Evolutionary conservation across 768 basidiomycete genomes (phyloP), one percentile per base, ranked within the genome.

Genomic region (Suillus cothurnatus): DNA sequence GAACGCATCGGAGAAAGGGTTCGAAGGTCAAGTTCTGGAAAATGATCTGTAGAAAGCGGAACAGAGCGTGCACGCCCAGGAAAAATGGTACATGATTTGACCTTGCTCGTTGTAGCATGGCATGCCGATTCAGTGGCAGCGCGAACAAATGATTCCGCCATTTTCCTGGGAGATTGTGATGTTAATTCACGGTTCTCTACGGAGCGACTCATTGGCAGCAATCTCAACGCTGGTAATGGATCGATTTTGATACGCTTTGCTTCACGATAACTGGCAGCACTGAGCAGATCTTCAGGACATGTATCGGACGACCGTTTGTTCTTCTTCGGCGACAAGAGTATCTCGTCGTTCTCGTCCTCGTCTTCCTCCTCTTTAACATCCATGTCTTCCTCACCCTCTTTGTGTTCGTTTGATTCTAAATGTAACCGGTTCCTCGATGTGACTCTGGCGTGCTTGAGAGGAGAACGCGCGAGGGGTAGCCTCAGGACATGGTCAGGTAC

Each of bases 391-490:
- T 53, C 59, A 0, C 58, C 59, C 38, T 45, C 61, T 19, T 38
- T 57, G 38, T 59, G 50, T 63, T 32, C 55, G 2, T 15, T 28
- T 52, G 49, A 53, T 15, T 60, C 59, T 45, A 50, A 53, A 41
- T 23, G 23, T 9, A 21, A 63, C 31, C 57, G 12, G 6, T 34
- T 31, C 61, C 55, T 50, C 6, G 55, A 63, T 15, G 80, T 73
- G 61, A 70, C 80, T 58, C 81, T 79, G 59, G 86, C 86, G 70
- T 80, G 77, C 72, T 87, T 87, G 76, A 87, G 77, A 2, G 86
- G 85, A 26, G 85, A 87, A 34, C 77, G 74, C 39, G 80, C 66
- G 56, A 76, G 78, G 36, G 84, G 76, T 56, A 85, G 71, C 49
- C 75, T 77, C 28, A 86, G 74, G n/a, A 84, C 74, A 28, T 77